A percentile compares a stretch with the other conserved stretches of the same genome.
These are phyloP conservation scores for Fusarium domesticum DNA, from an alignment of 2,329 filamentous ascomycete genomes.

Conservation along the genomic window DNA sequence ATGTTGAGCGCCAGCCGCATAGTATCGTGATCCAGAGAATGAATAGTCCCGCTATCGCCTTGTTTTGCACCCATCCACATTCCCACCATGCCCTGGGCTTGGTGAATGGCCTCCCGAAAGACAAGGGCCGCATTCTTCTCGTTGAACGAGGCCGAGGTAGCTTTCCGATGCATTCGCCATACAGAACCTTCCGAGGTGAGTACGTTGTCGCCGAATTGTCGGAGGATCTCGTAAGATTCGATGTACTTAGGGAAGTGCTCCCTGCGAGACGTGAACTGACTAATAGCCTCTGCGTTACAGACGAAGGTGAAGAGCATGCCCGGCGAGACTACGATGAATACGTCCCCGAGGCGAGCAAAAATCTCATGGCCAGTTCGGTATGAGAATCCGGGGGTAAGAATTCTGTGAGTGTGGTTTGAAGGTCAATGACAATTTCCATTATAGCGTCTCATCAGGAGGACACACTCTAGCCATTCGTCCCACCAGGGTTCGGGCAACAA, in stretches of 20 bases:
- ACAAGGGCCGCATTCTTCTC: slow-evolving; percentile 71
- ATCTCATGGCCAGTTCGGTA: slow-evolving; percentile 55
- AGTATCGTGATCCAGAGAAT: slow-evolving; percentile 59
- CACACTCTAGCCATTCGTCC: slow-evolving; percentile 60
- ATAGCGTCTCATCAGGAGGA: slow-evolving; percentile 2
- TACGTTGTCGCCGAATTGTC: slow-evolving; percentile 65
- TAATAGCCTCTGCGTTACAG: slow-evolving; percentile 62
- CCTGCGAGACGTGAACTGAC: slow-evolving; percentile 62
- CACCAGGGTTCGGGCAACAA: slow-evolving; percentile 54
- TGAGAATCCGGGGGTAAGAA: slow-evolving; percentile 58
- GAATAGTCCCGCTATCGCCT: slow-evolving; percentile 43
- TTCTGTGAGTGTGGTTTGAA: slow-evolving; percentile 35
- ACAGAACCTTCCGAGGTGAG: slow-evolving; percentile 64
- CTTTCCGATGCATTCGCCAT: slow-evolving; percentile 73
- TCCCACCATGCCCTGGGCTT: slow-evolving; percentile 60
- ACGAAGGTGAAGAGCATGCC: slow-evolving; percentile 51
- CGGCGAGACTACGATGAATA: slow-evolving; percentile 63
- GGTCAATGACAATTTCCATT: slow-evolving; percentile 9
- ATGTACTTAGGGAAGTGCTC: slow-evolving; percentile 61
- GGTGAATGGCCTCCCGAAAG: slow-evolving; percentile 59
- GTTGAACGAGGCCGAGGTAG: slow-evolving; percentile 69
- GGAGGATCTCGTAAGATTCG: slow-evolving; percentile 36
- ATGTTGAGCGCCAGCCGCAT: slow-evolving; percentile 60
- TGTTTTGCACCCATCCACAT: slow-evolving; percentile 49
- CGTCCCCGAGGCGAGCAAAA: slow-evolving; percentile 60